A percentile compares a stretch with the other conserved stretches of the same genome.
Evolutionary conservation across 225 moss, liverwort and hornwort species (phyloP).

Genomic region (Bryoerythrophyllum caledonicum): DNA sequence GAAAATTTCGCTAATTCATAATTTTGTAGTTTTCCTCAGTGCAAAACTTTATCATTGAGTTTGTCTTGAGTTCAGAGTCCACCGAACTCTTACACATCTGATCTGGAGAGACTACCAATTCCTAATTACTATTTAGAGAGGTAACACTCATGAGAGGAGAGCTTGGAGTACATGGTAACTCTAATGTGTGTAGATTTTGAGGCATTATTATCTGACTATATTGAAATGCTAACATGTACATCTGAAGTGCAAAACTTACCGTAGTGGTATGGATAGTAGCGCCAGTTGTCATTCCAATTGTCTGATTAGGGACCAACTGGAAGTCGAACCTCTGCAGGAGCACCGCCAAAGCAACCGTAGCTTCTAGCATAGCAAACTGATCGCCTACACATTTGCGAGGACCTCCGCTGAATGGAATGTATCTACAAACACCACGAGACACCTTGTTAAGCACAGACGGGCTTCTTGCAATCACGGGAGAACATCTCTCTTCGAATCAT

Average conservation of each 20-base stretch:
- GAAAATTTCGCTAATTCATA: too few relatives aligned
- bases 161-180: too few relatives aligned
- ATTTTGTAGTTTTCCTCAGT: too few relatives aligned
- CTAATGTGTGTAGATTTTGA: not conserved
- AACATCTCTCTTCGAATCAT: not conserved
- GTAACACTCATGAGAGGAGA: too few relatives aligned
- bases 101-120: too few relatives aligned
- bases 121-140: too few relatives aligned
- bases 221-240: not conserved
- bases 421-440: conserved; percentile 50
- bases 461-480: not conserved
- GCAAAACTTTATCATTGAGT: too few relatives aligned
- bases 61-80: too few relatives aligned
- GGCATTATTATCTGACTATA: not conserved
- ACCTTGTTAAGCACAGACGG: conserved; percentile 1
- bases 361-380: conserved; percentile 98
- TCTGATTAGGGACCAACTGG: conserved; percentile 80
- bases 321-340: conserved; percentile 91
- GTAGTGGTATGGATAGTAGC: conserved; percentile 98
- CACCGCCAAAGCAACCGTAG: conserved; percentile 86
- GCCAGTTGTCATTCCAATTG: conserved; percentile 98
- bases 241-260: conserved; percentile 38
- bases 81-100: too few relatives aligned
- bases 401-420: conserved; percentile 95
- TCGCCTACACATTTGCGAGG: conserved; percentile 99